A percentile compares a stretch with the other conserved stretches of the same genome.
phyloP scores from a whole-genome alignment of 139 green algal species.

The Picochlorum sp. region DNA sequence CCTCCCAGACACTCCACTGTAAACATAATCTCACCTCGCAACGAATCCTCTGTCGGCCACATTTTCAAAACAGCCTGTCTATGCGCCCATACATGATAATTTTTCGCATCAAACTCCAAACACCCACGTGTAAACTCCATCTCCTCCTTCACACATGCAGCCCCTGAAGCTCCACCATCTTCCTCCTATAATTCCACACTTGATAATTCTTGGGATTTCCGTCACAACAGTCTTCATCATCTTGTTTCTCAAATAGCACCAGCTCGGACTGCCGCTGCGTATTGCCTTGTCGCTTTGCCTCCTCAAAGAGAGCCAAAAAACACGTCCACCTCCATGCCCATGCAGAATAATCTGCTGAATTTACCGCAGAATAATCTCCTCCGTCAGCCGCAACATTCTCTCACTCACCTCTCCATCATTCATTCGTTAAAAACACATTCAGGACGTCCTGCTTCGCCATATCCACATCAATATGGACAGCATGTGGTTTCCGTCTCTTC shows the following conservation, averaged over 20 bases:
- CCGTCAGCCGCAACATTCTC: conserved; percentile 52
- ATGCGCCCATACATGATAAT: conserved; percentile 87
- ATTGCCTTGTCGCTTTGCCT: conserved; percentile 19
- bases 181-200: conserved; percentile 79
- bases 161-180: conserved; percentile 38
- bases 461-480: conserved; percentile 47
- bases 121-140: conserved; percentile 40
- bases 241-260: conserved; percentile 2
- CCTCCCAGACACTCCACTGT: conserved; percentile 32
- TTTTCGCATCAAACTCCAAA: conserved; percentile 66
- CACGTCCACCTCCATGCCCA: conserved; percentile 62
- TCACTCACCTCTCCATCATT: conserved; percentile 22
- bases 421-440: conserved; percentile 39
- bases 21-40: conserved; percentile 48
- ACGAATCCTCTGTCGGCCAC: not conserved
- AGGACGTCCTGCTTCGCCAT: conserved; percentile 41
- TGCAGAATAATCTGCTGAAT: conserved; percentile 70
- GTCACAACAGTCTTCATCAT: conserved; percentile 27
- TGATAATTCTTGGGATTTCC: conserved; percentile 85
- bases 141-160: conserved; percentile 21
- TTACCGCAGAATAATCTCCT: conserved; percentile 52
- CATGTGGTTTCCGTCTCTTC: conserved; percentile 6
- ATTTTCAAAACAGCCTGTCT: conserved; percentile 41
- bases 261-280: conserved; percentile 14
- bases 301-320: conserved; percentile 11